A percentile compares a stretch with the other conserved stretches of the same genome.
Evolutionary conservation across 306 rosid genomes (phyloP).

Genomic region (Castanea mollissima): DNA sequence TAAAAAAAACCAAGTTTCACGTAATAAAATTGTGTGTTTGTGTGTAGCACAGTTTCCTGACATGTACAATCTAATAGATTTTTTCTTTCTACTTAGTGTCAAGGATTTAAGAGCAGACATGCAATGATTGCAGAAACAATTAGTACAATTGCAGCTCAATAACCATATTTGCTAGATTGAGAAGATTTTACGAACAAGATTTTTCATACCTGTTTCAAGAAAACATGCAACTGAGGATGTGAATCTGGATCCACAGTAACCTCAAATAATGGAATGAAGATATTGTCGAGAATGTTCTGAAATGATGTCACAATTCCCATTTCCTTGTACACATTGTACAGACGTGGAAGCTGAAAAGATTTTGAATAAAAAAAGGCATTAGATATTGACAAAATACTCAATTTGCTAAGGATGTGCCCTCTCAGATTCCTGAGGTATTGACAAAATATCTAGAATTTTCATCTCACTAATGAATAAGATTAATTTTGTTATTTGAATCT

Average conservation of each 20-base stretch:
- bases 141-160: neutral
- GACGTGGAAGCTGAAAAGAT: slow-evolving; percentile 78
- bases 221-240: slow-evolving; percentile 94
- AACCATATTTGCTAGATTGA: neutral
- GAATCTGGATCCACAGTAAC: slow-evolving; percentile 96
- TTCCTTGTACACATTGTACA: slow-evolving; percentile 91
- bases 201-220: slow-evolving; percentile 77
- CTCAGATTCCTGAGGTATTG: neutral
- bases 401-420: neutral
- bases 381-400: neutral
- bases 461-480: neutral
- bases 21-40: neutral
- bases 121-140: neutral
- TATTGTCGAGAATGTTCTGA: slow-evolving; percentile 96
- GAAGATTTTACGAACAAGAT: neutral
- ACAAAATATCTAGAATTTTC: neutral
- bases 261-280: slow-evolving; percentile 93
- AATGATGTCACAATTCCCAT: slow-evolving; percentile 98
- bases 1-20: neutral
- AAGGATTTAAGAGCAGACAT: neutral
- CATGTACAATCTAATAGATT: neutral
- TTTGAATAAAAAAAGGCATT: neutral
- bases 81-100: neutral
- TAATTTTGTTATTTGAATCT: neutral
- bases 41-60: neutral